Conservation (phyloP, 1,139 yeast genomes). For the Scheffersomyces insectosa region DNA sequence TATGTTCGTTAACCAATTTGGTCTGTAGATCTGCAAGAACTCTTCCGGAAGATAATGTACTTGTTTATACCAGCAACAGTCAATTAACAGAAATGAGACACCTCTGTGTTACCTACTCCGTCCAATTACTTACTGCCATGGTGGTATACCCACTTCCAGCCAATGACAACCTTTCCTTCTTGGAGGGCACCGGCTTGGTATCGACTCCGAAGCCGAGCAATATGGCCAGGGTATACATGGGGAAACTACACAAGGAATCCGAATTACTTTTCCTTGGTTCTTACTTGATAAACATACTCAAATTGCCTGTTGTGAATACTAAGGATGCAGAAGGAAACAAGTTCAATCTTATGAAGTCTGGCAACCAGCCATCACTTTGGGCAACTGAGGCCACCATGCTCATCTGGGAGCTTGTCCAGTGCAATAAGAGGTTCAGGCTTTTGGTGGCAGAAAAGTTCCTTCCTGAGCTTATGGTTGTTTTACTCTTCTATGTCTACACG, state of each 20-base stretch:
- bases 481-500: constrained; percentile 59
- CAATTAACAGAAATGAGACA: constrained; percentile 49
- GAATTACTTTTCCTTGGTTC: constrained; percentile 52
- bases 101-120: constrained; percentile 54
- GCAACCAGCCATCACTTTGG: constrained; percentile 46
- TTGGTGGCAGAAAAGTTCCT: constrained; percentile 51
- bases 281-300: constrained; percentile 48
- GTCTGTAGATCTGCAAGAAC: constrained; percentile 41
- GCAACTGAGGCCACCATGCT: constrained; percentile 58
- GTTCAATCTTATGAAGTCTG: constrained; percentile 14
- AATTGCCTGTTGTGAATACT: constrained; percentile 36
- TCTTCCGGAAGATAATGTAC: constrained; percentile 37
- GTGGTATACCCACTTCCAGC: constrained; percentile 65
- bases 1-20: constrained; percentile 70
- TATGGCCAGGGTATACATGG: constrained; percentile 51
- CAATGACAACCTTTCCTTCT: constrained; percentile 42
- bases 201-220: constrained; percentile 39
- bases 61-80: constrained; percentile 19
- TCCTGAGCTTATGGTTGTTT: constrained; percentile 53
- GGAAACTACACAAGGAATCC: constrained; percentile 52
- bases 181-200: constrained; percentile 28
- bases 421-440: constrained; percentile 57
- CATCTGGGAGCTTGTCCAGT: constrained; percentile 76
- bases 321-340: constrained; percentile 17
- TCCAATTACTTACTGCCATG: constrained; percentile 64